Conservation (phyloP, 75 land plant genomes). For the Picea sitchensis region DNA sequence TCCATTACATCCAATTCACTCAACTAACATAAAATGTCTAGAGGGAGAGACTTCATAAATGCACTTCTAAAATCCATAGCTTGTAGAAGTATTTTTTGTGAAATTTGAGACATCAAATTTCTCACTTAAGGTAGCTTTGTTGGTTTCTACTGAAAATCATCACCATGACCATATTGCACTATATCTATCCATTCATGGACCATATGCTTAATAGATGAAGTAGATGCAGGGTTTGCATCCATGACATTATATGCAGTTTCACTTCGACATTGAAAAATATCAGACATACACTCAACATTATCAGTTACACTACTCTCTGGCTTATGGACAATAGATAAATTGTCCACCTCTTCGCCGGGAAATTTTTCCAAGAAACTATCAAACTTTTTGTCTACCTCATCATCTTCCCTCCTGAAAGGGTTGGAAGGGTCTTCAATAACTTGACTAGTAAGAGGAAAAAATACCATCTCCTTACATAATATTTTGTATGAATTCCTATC, state of each 20-base stretch:
- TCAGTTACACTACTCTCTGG: too few relatives aligned
- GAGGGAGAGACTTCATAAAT: neutral
- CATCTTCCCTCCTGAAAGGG: too few relatives aligned
- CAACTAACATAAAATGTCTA: neutral
- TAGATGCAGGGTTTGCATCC: neutral
- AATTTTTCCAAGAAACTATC: too few relatives aligned
- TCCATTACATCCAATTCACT: neutral
- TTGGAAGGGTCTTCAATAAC: too few relatives aligned
- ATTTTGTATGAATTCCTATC: too few relatives aligned
- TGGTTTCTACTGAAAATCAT: conserved; percentile 9
- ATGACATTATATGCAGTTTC: neutral
- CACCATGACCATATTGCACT: neutral
- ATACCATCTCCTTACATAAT: too few relatives aligned
- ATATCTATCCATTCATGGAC: neutral
- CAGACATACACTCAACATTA: too few relatives aligned
- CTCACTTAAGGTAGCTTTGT: conserved; percentile 24
- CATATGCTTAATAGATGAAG: neutral
- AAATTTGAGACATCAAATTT: conserved; percentile 40
- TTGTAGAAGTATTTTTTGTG: conserved; percentile 37
- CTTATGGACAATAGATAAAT: too few relatives aligned
- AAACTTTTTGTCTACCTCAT: too few relatives aligned
- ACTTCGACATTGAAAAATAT: too few relatives aligned
- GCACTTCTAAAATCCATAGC: conserved; percentile 14
- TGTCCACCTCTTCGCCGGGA: too few relatives aligned
- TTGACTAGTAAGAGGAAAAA: too few relatives aligned